Percentiles rank a stretch among this genome's conserved stretches.
Evolutionary conservation across 257 asterid genomes (phyloP).

Genomic region (Linderniella brevidens): DNA sequence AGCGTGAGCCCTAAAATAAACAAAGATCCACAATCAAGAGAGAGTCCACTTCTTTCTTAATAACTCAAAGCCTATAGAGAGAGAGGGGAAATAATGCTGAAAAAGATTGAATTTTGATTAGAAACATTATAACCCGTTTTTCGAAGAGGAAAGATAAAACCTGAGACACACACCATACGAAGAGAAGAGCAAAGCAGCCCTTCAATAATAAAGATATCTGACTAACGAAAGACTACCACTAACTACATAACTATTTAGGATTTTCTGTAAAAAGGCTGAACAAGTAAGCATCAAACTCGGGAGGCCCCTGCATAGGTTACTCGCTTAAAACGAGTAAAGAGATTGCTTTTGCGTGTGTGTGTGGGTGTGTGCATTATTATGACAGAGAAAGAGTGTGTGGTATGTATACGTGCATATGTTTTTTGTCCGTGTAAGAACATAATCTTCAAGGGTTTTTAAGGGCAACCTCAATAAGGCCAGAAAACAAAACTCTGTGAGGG

Average conservation of each 20-base stretch:
- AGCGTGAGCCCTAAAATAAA: no score
- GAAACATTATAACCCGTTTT: no score
- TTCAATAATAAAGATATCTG: slow-evolving; percentile 10
- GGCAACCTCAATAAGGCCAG: no score
- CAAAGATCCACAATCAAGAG: no score
- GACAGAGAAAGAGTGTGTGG: slow-evolving; percentile 9
- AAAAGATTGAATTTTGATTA: no score
- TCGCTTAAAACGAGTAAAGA: slow-evolving; percentile 12
- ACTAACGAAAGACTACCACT: slow-evolving; percentile 14
- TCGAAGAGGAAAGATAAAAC: background rate
- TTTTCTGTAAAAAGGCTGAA: slow-evolving; percentile 70
- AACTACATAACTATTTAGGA: slow-evolving; percentile 22
- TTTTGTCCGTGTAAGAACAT: background rate
- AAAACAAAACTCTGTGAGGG: background rate
- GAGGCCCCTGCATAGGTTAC: slow-evolving; percentile 35
- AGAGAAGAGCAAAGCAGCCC: slow-evolving; percentile 1
- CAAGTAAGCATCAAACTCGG: slow-evolving; percentile 81
- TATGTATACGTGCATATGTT: slow-evolving; percentile 9
- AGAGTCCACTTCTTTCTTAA: no score
- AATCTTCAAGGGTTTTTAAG: slow-evolving; percentile 2
- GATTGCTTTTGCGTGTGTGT: slow-evolving; percentile 41
- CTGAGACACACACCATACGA: no score
- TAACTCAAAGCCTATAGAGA: no score
- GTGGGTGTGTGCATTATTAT: slow-evolving; percentile 17
- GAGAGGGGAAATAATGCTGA: no score